Percentiles rank a stretch among this genome's conserved stretches.
These are phyloP conservation scores for Neoarthrinium moseri DNA, from an alignment of 2,329 filamentous ascomycete species.

Conservation along the genomic window DNA sequence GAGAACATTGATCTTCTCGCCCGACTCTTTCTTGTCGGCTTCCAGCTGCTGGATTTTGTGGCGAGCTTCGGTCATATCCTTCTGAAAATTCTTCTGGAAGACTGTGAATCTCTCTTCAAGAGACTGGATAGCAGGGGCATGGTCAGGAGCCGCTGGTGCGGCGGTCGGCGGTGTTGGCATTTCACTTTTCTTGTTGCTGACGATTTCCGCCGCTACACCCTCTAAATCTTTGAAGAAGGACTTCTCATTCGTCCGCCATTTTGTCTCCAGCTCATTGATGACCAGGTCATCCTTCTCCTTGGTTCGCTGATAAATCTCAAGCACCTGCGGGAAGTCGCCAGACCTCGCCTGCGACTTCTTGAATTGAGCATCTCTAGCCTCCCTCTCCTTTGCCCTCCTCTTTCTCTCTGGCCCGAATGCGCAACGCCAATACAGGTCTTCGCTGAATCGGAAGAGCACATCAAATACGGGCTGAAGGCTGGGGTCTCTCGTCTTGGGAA, in stretches of 20 bases:
- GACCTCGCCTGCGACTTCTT: background rate
- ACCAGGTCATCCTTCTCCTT: background rate
- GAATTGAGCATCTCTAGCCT: background rate
- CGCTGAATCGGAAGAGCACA: constrained; percentile 11
- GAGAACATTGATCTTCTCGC: background rate
- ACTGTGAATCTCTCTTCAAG: constrained; percentile 21
- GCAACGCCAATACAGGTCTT: constrained; percentile 11
- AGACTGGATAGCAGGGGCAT: constrained; percentile 11
- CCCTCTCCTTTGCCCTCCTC: constrained; percentile 9
- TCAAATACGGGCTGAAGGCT: constrained; percentile 22
- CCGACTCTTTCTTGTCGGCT: background rate
- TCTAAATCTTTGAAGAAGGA: too few species aligned
- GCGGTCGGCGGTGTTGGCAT: constrained; percentile 4
- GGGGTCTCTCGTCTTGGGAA: constrained; percentile 17
- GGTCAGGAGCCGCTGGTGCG: constrained; percentile 8
- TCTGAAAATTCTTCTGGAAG: constrained; percentile 15
- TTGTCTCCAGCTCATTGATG: background rate
- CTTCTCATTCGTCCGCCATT: background rate
- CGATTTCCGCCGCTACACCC: too few species aligned
- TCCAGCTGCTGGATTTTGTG: constrained; percentile 14
- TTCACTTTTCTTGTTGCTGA: too few species aligned
- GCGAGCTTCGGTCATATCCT: constrained; percentile 9
- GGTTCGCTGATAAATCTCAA: background rate
- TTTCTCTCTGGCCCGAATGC: constrained; percentile 9
- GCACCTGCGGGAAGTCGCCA: background rate